Evolutionary conservation across 2,329 filamentous ascomycete species (phyloP), one percentile per base, ranked within the genome.

Genomic region (Phaeosphaeriaceae sp.): DNA sequence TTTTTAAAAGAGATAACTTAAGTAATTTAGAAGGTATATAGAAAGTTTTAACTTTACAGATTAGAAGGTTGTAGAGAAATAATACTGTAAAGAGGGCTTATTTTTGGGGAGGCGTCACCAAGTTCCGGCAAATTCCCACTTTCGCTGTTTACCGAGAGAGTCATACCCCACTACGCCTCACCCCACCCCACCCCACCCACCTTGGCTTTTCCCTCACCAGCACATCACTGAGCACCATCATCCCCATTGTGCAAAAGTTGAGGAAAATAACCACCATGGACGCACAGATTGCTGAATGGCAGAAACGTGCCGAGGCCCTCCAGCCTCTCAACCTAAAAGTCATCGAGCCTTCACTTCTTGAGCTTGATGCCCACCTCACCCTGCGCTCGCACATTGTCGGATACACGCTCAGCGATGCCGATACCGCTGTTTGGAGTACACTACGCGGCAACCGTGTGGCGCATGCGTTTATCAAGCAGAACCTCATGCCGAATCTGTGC

Each of bases 341-440:
- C 50, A 86, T 92, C 58, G 90, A 94, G 69, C 83, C 85, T 20
- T 81, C 86, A 50, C 83, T 96, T 46, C 80, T 83, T 63, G 86
- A 89, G 61, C 85, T 97, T 54, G 91, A 97, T 74, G 89, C 90
- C 72, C 89, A 96, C 77, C 83, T 97, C 52, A 90, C 87, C 3
- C 85, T 97, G 26, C 87, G 93, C 65, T 90, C 90, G 12, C 94
- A 94, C 76, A 82, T 97, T 60, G 84, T 90, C 42, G 92, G 92
- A 52, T 93, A 96, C 79, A 80, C 80, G 20, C 79, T 94, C 41
- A 87, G 87, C 49, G 85, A 91, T 34, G 81, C 88, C 56, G 93
- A 97, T 73, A 83, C 86, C 56, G 88, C 88, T 66, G 82, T 96
- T 57, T 97, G 91, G 90, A 84, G 88, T 64, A 86, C 89, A 4